Base-by-base conservation (phyloP, 495 filamentous ascomycete genomes). In the Hypoxylon cercidicola region DNA sequence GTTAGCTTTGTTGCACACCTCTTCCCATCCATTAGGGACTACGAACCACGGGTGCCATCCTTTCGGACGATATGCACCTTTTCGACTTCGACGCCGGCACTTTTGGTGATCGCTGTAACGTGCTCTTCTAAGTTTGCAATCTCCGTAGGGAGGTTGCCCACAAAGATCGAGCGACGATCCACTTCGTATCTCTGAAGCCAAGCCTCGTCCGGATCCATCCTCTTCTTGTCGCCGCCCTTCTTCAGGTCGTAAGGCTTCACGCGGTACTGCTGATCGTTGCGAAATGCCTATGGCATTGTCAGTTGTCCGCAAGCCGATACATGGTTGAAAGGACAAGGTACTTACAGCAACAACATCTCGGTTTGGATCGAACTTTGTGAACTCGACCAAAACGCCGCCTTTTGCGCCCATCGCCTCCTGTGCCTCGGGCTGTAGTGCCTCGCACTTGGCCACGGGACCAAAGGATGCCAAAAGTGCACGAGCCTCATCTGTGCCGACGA, bases 341-440 rank as follows among this genome's bases (percentile, higher is more conserved):
- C 78, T 69, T 75, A 83, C 82, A 44, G 68, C 50, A 13, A 73
- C 66, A 2, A 80, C 75, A 60, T 78, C 74, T 23, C 79, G 73
- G 37, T 60, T 61, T 2, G 74, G 69, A 37, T 82, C 77, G 45
- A 81, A 83, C n/a, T 61, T 74, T 11, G 71, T 70, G 59, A 84
- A 88, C 41, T 79, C 77, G 15, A 84, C 79, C 40, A 84, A 73
- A 9, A 87, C 75, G 30, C 85, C 82, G 3, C 78, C 71, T 11
- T 76, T 75, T 12, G 81, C 62, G n/a, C 68, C 52, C 55, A 77
- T 62, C 8, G 59, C 54, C 11, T 70, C 45, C 20, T 72, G 64
- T 13, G 70, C 58, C 3, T 76, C 39, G 0, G 44, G 55, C 39
- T 67, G 46, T 8, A 79, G 53, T 11, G 35, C 7, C 52, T 80